phyloP scores from a whole-genome alignment of 139 green algal genomes.

The Chlamydomonas incerta region DNA sequence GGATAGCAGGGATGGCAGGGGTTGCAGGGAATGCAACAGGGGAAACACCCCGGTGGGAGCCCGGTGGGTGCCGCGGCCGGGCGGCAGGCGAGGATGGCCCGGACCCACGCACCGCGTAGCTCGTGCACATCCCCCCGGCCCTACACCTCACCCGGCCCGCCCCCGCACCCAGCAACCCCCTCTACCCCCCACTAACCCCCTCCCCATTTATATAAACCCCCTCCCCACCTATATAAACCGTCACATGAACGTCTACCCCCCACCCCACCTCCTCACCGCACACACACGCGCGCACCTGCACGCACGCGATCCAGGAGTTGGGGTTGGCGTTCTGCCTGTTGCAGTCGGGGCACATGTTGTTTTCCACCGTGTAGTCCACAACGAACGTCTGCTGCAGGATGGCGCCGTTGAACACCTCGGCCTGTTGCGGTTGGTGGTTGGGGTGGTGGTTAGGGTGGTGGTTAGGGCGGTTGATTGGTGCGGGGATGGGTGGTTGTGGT shows the following conservation, averaged over 20 bases:
- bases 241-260: background rate
- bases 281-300: constrained; percentile 75
- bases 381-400: constrained; percentile 98
- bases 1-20: too few species aligned
- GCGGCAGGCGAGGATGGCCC: too few species aligned
- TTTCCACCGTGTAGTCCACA: constrained; percentile 94
- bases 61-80: too few species aligned
- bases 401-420: constrained; percentile 95
- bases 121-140: too few species aligned
- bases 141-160: too few species aligned
- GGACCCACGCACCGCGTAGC: too few species aligned
- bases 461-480: background rate
- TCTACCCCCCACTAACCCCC: background rate
- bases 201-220: too few species aligned
- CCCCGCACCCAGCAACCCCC: too few species aligned
- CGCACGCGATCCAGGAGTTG: constrained; percentile 93
- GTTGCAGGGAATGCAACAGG: too few species aligned
- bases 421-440: constrained; percentile 58
- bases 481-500: background rate
- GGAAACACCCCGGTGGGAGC: too few species aligned
- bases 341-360: constrained; percentile 97
- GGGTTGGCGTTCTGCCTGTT: constrained; percentile 89
- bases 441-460: background rate
- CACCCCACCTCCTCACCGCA: background rate
- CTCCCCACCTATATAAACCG: too few species aligned